Evolutionary conservation across 179 eudicot genomes (phyloP).

Genomic region (Amaranthus tricolor): DNA sequence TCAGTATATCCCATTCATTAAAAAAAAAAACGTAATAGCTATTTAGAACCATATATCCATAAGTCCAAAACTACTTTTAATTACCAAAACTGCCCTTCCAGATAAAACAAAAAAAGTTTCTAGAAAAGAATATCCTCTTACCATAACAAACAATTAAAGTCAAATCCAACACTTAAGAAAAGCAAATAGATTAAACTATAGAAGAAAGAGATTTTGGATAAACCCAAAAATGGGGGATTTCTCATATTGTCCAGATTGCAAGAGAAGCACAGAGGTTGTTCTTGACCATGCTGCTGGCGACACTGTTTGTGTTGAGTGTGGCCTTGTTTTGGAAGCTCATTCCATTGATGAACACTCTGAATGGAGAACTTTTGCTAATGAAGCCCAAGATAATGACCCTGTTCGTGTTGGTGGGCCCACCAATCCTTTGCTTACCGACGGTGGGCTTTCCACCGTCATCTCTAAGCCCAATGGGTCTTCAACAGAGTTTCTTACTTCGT

Average conservation of each 20-base stretch:
- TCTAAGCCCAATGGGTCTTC: constrained; percentile 69
- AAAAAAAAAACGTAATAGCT: too few species aligned
- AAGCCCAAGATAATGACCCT: constrained; percentile 75
- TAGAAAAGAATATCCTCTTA: constrained; percentile 3
- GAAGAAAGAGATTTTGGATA: background rate
- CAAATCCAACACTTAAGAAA: background rate
- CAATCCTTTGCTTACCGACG: constrained; percentile 62
- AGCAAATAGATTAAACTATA: background rate
- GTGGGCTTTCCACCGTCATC: constrained; percentile 68
- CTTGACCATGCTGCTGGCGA: constrained; percentile 81
- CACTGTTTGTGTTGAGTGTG: constrained; percentile 82
- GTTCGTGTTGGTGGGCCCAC: constrained; percentile 83
- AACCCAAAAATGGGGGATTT: constrained; percentile 43
- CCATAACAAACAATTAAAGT: too few species aligned
- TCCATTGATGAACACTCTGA: constrained; percentile 85
- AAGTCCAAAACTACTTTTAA: background rate
- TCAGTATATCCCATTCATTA: too few species aligned
- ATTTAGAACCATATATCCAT: background rate
- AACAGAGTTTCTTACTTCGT: constrained; percentile 59
- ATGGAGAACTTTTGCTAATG: constrained; percentile 81
- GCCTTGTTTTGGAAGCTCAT: constrained; percentile 75
- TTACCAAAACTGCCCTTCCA: background rate
- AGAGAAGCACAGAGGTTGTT: constrained; percentile 69
- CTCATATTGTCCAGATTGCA: constrained; percentile 66
- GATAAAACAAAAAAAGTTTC: background rate